These are phyloP conservation scores for Phytophthora hibernalis DNA, from an alignment of 352 stramenopile genomes.

Conservation along the genomic window DNA sequence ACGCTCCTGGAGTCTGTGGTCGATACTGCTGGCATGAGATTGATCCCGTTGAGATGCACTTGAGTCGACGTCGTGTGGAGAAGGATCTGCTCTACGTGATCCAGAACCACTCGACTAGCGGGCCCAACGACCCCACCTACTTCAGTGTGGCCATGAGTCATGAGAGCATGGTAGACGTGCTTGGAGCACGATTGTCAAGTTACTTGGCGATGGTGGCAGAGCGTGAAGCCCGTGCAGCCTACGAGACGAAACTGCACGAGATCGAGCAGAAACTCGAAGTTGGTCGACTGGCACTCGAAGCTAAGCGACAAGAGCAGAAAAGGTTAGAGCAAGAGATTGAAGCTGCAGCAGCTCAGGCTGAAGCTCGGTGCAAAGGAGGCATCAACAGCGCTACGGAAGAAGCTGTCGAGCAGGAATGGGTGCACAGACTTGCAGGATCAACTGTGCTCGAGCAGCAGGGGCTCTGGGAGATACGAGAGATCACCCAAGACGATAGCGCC, in stretches of 20 bases:
- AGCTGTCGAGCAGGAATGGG: slow-evolving; percentile 52
- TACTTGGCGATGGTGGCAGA: slow-evolving; percentile 58
- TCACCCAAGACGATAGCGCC: slow-evolving; percentile 49
- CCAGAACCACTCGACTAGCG: slow-evolving; percentile 45
- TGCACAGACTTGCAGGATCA: slow-evolving; percentile 50
- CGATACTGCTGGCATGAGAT: slow-evolving; percentile 74
- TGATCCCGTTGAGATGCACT: slow-evolving; percentile 34
- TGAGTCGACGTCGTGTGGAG: slow-evolving; percentile 57
- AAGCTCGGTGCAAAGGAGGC: slow-evolving; percentile 33
- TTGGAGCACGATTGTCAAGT: slow-evolving; percentile 43
- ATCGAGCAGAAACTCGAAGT: slow-evolving; percentile 75
- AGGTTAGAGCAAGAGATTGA: slow-evolving; percentile 62
- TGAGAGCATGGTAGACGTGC: slow-evolving; percentile 60
- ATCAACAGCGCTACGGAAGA: slow-evolving; percentile 19
- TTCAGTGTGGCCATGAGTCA: slow-evolving; percentile 63
- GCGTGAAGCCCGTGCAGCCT: slow-evolving; percentile 50
- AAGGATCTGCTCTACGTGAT: slow-evolving; percentile 67
- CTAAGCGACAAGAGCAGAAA: slow-evolving; percentile 71
- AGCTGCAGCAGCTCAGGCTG: slow-evolving; percentile 37
- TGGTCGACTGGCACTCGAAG: slow-evolving; percentile 58
- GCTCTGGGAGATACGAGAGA: slow-evolving; percentile 69
- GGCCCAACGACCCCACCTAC: slow-evolving; percentile 51
- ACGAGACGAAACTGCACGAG: slow-evolving; percentile 63
- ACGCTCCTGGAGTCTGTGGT: slow-evolving; percentile 61
- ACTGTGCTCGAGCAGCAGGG: slow-evolving; percentile 53